Base-by-base conservation (phyloP, 495 filamentous ascomycete species). In the Aspergillus indologenus region DNA sequence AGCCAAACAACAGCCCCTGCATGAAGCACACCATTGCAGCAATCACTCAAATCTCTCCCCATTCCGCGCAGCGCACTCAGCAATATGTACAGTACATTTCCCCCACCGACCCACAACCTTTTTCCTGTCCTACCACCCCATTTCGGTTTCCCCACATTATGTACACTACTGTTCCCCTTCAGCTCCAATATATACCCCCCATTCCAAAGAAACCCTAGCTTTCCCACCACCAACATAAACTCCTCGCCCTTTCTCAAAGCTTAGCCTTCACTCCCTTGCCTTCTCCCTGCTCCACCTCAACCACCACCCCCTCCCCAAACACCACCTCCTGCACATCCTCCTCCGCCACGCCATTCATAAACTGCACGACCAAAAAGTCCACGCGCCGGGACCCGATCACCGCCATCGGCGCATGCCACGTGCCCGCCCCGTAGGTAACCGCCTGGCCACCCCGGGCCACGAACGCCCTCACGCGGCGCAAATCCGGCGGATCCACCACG, bases 401-500 rank as follows among this genome's bases (percentile, higher is more conserved):
- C 17, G 89, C 90, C 94, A 98, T 98, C 2, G 94, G 94, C 61
- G 93, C 92, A 81, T 98, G 94, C 93, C 95, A 98, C 45, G 91
- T 96, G 17, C 90, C 94, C 17, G 87, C 84, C 14, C 83, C 89
- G 73, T 98, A 98, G 17, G 91, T 96, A 19, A 98, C 89, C 2
- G 90, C 92, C 79, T 95, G 90, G 14, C 83, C 78, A 7, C 87
- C 86, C n/a, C 76, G 82, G 12, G 90, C 93, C 24, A 93, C 67
- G 67, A 96, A 98, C 1, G 91, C 94, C 62, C 77, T 83, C 29
- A 93, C 51, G 21, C 84, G 80, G 7, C 68, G 52, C 51, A 96
- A 63, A 75, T 96, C 91, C 9, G 94, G 94, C 49, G 89, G 76
- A 0, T 92, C 90, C 0, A 58, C 65, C 42, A 80, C 65, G 2